phyloP scores from a whole-genome alignment of 2,329 filamentous ascomycete species.

The Zasmidium angulare region DNA sequence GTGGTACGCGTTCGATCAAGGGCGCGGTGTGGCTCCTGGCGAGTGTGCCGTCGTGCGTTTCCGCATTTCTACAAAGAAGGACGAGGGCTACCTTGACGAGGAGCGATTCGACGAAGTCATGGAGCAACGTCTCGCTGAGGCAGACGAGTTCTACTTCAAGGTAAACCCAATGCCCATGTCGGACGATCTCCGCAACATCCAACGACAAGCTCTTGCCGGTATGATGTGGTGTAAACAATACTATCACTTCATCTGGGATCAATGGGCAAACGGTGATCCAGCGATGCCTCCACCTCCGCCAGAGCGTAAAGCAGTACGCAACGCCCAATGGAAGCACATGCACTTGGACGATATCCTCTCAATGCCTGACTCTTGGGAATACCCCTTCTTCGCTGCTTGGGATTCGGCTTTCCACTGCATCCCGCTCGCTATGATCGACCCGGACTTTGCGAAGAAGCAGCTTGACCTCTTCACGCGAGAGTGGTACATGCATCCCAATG shows the following conservation, averaged over 20 bases:
- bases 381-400: constrained; percentile 97
- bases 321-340: constrained; percentile 90
- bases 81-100: constrained; percentile 81
- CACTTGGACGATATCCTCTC: constrained; percentile 92
- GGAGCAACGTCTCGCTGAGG: constrained; percentile 81
- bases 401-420: constrained; percentile 97
- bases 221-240: constrained; percentile 99
- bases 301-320: constrained; percentile 76
- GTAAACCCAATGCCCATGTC: constrained; percentile 92
- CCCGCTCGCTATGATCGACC: constrained; percentile 93
- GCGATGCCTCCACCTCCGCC: constrained; percentile 82
- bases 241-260: constrained; percentile 95
- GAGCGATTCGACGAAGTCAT: constrained; percentile 89
- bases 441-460: constrained; percentile 97
- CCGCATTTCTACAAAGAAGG: constrained; percentile 69
- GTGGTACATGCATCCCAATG: constrained; percentile 99
- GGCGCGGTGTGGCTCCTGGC: constrained; percentile 80
- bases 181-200: constrained; percentile 90
- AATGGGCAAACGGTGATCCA: constrained; percentile 95
- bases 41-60: constrained; percentile 96
- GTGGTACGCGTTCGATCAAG: constrained; percentile 90
- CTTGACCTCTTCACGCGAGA: constrained; percentile 93
- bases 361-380: constrained; percentile 99
- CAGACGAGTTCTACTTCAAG: constrained; percentile 92
- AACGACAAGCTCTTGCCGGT: constrained; percentile 88